Evolutionary conservation across 148 eudicot genomes (phyloP).

Genomic region (Arbutus unedo): DNA sequence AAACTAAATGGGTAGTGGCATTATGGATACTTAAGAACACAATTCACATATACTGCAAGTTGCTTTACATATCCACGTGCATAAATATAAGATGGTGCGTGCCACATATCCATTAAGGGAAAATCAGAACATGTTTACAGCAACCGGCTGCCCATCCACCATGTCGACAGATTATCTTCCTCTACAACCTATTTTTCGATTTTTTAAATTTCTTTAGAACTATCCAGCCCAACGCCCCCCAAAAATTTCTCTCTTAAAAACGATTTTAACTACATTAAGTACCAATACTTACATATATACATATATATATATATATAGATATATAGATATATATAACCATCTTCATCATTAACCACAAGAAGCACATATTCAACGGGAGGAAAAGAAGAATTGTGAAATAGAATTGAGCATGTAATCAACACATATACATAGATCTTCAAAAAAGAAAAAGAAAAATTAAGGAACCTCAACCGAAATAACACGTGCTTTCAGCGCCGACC

Average conservation of each 20-base stretch:
- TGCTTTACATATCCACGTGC: background rate
- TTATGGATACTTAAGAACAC: background rate
- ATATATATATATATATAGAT: too few species aligned
- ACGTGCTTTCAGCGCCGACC: too few species aligned
- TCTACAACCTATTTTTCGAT: too few species aligned
- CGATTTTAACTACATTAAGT: background rate
- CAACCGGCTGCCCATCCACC: background rate
- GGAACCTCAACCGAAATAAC: too few species aligned
- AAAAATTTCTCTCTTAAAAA: too few species aligned
- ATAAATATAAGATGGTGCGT: background rate
- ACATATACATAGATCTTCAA: too few species aligned
- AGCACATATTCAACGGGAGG: background rate
- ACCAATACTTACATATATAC: background rate
- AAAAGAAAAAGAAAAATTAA: too few species aligned
- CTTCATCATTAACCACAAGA: background rate
- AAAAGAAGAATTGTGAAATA: background rate
- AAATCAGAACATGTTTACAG: background rate
- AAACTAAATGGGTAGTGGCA: background rate
- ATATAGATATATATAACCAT: background rate
- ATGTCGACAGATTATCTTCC: too few species aligned
- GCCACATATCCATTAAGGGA: background rate
- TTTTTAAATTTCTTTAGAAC: too few species aligned
- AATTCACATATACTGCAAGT: background rate
- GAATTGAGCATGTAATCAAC: too few species aligned
- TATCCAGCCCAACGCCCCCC: too few species aligned